Evolutionary conservation across 2,329 filamentous ascomycete genomes (phyloP).

Genomic region (Emmonsia crescens): DNA sequence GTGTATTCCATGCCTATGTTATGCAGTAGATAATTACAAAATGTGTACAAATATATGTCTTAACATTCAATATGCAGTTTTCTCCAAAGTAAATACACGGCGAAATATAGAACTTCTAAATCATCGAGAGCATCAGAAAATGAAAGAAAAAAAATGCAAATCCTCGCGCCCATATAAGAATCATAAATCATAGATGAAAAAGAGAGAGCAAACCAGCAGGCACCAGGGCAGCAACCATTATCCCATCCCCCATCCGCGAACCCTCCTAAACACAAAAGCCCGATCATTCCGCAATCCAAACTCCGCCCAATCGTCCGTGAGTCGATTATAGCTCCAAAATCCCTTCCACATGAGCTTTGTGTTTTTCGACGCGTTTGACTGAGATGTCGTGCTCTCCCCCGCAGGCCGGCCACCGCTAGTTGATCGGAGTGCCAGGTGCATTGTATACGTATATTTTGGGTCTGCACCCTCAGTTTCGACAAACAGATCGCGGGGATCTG

Average conservation of each 20-base stretch:
- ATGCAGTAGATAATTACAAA: not conserved
- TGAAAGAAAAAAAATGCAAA: not conserved
- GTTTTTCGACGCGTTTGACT: conserved; percentile 49
- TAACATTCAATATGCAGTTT: not conserved
- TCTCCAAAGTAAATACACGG: not conserved
- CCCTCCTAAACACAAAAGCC: conserved; percentile 51
- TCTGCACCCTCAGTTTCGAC: conserved; percentile 79
- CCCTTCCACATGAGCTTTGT: conserved; percentile 83
- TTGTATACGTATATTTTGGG: conserved; percentile 69
- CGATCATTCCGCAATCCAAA: conserved; percentile 57
- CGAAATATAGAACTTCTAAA: not conserved
- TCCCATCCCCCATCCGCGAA: conserved; percentile 47
- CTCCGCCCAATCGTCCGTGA: conserved; percentile 84
- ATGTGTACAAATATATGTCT: not conserved
- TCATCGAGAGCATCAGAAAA: not conserved
- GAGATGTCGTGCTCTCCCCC: conserved; percentile 22
- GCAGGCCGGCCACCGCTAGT: conserved; percentile 29
- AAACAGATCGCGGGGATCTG: conserved; percentile 50
- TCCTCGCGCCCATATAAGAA: too few species aligned
- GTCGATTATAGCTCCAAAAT: conserved; percentile 80
- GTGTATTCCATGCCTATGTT: too few species aligned
- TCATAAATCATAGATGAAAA: not conserved
- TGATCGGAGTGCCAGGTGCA: conserved; percentile 60
- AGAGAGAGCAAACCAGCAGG: not conserved
- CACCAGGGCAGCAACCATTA: not conserved